phyloP scores from a whole-genome alignment of 345 rosid species.

The Lepidium sativum region DNA sequence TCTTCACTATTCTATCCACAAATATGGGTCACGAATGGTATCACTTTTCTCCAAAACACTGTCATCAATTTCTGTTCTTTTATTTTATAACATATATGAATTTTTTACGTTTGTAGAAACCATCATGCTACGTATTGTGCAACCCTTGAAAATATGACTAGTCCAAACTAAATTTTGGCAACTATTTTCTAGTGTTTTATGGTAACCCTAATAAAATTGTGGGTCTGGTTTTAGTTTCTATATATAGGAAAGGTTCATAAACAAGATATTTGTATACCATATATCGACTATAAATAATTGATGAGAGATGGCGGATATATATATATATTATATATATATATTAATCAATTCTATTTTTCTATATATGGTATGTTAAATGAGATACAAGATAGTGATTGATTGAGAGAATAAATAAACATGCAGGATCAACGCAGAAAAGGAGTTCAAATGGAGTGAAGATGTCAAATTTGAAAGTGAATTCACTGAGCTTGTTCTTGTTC shows the following conservation, averaged over 20 bases:
- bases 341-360: background rate
- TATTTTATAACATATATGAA: no score
- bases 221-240: no score
- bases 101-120: background rate
- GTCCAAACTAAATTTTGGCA: no score
- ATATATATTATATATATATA: no score
- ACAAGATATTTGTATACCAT: no score
- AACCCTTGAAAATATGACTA: no score
- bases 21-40: constrained; percentile 29
- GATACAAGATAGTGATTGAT: background rate
- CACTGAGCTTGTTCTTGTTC: constrained; percentile 34
- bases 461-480: constrained; percentile 15
- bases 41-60: background rate
- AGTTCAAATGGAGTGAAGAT: constrained; percentile 20
- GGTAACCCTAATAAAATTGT: no score
- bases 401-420: background rate
- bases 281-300: no score
- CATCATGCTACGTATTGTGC: background rate
- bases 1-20: background rate
- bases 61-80: background rate
- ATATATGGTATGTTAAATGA: background rate
- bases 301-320: no score
- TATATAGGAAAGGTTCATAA: no score
- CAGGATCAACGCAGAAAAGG: constrained; percentile 14
- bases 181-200: no score